Conservation (phyloP, 805 yeast species). For the Yamadazyma takamatsuzukensis region DNA sequence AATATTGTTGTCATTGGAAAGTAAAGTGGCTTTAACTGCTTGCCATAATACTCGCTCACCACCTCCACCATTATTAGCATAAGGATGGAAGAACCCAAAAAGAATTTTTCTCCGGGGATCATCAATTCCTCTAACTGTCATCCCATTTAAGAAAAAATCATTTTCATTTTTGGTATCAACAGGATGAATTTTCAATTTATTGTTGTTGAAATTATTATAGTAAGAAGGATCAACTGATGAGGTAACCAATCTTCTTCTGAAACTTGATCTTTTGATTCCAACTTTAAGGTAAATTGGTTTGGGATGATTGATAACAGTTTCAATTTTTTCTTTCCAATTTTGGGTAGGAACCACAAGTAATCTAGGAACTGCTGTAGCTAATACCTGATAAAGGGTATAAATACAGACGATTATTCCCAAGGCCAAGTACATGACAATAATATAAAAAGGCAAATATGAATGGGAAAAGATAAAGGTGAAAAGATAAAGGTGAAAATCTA, state of each 20-base stretch:
- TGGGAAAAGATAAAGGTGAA: too few species aligned
- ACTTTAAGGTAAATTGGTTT: conserved; percentile 34
- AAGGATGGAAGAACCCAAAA: conserved; percentile 92
- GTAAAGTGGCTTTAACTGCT: conserved; percentile 71
- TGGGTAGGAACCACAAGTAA: conserved; percentile 37
- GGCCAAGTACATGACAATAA: too few species aligned
- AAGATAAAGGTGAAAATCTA: too few species aligned
- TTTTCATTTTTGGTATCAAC: conserved; percentile 21
- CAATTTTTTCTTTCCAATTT: conserved; percentile 34
- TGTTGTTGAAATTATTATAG: conserved; percentile 35
- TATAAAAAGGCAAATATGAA: too few species aligned
- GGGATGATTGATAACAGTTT: conserved; percentile 26
- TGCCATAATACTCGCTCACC: conserved; percentile 98
- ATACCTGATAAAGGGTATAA: conserved; percentile 2
- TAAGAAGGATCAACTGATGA: conserved; percentile 35
- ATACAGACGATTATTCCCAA: too few species aligned
- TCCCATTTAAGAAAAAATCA: conserved; percentile 19
- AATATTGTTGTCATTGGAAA: conserved; percentile 44
- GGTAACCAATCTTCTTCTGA: conserved; percentile 32
- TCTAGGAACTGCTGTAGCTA: conserved; percentile 24
- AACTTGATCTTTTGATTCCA: conserved; percentile 36
- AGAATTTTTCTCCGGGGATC: conserved; percentile 43
- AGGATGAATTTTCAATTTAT: conserved; percentile 32
- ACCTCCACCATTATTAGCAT: conserved; percentile 95
- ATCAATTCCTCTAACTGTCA: conserved; percentile 28